These are phyloP conservation scores for Chlorella sp. DNA, from an alignment of 139 green algal genomes.

Conservation along the genomic window DNA sequence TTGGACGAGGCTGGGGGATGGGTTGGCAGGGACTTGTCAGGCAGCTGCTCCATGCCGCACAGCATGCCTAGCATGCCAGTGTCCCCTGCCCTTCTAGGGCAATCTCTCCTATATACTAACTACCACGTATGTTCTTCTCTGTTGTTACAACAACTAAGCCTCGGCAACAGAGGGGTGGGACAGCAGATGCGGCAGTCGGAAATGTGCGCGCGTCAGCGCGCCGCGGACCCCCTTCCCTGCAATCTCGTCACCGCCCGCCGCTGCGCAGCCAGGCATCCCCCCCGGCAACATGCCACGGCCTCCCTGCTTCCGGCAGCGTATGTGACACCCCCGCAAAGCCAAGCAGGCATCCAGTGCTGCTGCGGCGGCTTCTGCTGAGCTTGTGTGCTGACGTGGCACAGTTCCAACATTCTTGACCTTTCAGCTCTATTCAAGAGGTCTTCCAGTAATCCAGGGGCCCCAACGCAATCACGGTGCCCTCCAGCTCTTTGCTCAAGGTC, in stretches of 20 bases:
- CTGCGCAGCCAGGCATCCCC: neutral
- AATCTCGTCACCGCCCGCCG: neutral
- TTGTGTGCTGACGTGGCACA: too few relatives aligned
- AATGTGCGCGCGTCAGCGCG: neutral
- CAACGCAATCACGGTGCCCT: conserved; percentile 31
- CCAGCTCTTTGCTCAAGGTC: conserved; percentile 28
- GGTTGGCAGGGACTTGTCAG: too few relatives aligned
- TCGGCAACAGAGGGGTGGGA: too few relatives aligned
- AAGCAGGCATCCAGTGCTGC: too few relatives aligned
- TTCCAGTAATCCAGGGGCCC: conserved; percentile 8
- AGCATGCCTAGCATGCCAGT: neutral
- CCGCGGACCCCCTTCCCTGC: neutral
- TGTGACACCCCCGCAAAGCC: too few relatives aligned
- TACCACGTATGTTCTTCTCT: neutral
- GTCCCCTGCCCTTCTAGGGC: neutral
- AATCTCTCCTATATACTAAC: neutral
- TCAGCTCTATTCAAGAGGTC: neutral
- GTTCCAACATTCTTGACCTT: too few relatives aligned
- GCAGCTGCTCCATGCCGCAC: neutral
- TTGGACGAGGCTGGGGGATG: neutral
- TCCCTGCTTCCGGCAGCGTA: too few relatives aligned
- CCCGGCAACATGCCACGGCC: too few relatives aligned
- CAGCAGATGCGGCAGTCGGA: neutral
- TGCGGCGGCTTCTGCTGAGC: too few relatives aligned
- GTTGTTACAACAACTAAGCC: neutral